These are phyloP conservation scores for Flaveria brownii DNA, from an alignment of 129 eudicot species.

Conservation along the genomic window DNA sequence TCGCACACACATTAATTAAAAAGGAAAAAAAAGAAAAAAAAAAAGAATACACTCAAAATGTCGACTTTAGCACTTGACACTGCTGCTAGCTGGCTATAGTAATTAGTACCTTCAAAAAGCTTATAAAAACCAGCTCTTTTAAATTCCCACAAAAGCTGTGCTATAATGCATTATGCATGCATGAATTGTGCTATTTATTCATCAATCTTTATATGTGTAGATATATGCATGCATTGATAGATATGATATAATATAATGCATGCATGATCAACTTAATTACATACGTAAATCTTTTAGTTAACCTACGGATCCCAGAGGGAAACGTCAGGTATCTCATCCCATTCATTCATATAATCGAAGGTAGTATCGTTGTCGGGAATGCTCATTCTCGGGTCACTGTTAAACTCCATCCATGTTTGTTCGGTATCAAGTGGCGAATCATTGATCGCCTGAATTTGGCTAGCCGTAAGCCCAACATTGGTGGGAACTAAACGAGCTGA, in stretches of 20 bases:
- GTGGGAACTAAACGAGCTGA: constrained; percentile 30
- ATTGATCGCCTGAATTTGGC: constrained; percentile 56
- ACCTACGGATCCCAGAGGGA: constrained; percentile 46
- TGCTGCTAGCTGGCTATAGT: neutral
- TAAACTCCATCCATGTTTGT: constrained; percentile 36
- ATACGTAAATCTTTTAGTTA: neutral
- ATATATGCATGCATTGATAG: neutral
- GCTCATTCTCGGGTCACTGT: constrained; percentile 14
- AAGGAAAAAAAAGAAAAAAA: neutral
- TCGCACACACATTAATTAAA: neutral
- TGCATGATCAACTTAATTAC: neutral
- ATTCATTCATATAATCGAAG: constrained; percentile 17
- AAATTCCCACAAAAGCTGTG: neutral
- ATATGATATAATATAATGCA: neutral
- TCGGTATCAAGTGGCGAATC: constrained; percentile 51
- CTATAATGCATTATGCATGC: neutral
- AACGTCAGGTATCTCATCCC: constrained; percentile 52
- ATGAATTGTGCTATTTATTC: neutral
- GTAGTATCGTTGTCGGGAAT: neutral
- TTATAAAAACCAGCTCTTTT: neutral
- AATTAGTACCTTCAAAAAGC: neutral
- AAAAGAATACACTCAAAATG: neutral
- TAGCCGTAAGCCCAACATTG: constrained; percentile 44
- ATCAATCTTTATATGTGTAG: constrained; percentile 12
- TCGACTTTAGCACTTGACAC: neutral